Base-by-base conservation (phyloP, 306 rosid genomes). In the Hippophae tibetana region DNA sequence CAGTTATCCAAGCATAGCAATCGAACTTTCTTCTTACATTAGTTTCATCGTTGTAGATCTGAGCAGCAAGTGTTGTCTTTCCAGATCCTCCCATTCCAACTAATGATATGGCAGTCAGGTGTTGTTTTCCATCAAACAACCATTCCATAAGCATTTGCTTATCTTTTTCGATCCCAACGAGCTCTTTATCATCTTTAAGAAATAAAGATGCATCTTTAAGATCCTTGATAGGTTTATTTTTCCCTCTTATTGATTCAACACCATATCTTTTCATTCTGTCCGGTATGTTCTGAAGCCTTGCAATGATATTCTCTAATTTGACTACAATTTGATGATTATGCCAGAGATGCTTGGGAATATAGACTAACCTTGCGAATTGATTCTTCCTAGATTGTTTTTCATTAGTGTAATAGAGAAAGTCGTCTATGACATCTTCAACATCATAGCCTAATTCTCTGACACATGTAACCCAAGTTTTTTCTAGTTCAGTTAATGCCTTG, bases 1-100 rank as follows among this genome's bases (percentile, higher is more conserved):
- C 58, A n/a, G 74, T 69, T n/a, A 69, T 69, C 68, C 74, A 69
- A 0, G 64, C 64, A 23, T 27, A 46, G 14, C 42, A 60, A 13
- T 46, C 43, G 31, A 60, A 60, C 46, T 60, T 42, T 9, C 13
- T 41, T 11, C 43, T 60, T 25, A 60, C 64, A 13, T 10, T 31
- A 31, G 38, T 43, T n/a, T 43, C 40, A 12, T 41, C 23, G 11
- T 43, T 43, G 14, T 43, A 43, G 40, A 46, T 26, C 5, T 41
- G 41, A n/a, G 61, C 61, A 42, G 14, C 61, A 13, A 57, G 25
- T 13, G 61, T 57, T 40, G 61, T 57, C 61, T 57, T 57, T 2
- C 61, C 61, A 12, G 46, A 43, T 18, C 63, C 63, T 12, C 26
- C 73, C 54, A 47, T 52, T 0, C 73, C 73, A 8, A 55, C 56